These are phyloP conservation scores for Cylindrodendrum hubeiense DNA, from an alignment of 2,329 filamentous ascomycete species.

Conservation along the genomic window DNA sequence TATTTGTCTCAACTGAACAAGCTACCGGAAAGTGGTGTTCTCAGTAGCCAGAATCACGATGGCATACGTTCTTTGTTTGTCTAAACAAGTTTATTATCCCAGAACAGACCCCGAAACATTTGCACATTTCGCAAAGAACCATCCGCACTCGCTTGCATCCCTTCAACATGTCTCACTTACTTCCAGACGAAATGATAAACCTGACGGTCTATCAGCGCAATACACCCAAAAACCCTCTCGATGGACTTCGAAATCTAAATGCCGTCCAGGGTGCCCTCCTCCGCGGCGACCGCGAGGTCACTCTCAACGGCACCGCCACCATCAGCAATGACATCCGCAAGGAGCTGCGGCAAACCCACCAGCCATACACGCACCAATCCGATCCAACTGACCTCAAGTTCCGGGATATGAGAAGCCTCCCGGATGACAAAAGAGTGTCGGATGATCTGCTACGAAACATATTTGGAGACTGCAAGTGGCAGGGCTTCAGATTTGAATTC, in stretches of 20 bases:
- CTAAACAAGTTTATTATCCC: conserved; percentile 38
- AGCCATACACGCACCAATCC: neutral
- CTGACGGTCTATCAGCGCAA: conserved; percentile 1
- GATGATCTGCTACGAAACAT: neutral
- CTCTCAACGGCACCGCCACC: conserved; percentile 8
- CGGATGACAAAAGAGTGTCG: neutral
- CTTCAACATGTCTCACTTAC: conserved; percentile 22
- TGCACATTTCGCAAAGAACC: conserved; percentile 9
- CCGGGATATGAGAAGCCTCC: neutral
- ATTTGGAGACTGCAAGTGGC: conserved; percentile 19
- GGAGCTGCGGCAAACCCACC: neutral
- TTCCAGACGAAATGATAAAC: neutral
- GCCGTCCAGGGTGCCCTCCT: conserved; percentile 35
- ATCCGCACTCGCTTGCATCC: neutral
- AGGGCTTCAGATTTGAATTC: conserved; percentile 41
- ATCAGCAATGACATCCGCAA: neutral
- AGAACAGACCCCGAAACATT: conserved; percentile 10
- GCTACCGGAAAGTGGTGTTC: neutral
- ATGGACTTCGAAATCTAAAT: conserved; percentile 17
- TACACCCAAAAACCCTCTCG: neutral
- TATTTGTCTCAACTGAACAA: neutral
- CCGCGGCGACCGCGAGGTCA: conserved; percentile 33
- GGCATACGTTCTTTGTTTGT: conserved; percentile 33
- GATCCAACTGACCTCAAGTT: neutral
- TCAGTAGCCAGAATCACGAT: neutral